Conservation (phyloP, 768 basidiomycete species). For the Rhizopogon salebrosus region DNA sequence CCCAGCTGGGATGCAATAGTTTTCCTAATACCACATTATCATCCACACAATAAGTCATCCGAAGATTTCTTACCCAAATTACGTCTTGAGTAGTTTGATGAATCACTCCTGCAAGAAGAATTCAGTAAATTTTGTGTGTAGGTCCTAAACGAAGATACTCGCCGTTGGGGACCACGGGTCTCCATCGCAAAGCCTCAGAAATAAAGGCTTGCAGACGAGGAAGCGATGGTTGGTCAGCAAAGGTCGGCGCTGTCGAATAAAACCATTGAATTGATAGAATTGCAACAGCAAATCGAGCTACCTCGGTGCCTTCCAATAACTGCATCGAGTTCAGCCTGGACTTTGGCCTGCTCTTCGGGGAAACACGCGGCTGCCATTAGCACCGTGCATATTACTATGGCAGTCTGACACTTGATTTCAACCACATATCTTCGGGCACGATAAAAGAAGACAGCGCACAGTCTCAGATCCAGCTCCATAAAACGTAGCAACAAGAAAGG, state of each 20-base stretch:
- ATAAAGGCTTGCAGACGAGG: no score
- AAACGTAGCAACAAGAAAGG: slow-evolving; percentile 52
- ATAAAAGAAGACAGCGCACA: slow-evolving; percentile 9
- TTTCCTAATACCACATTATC: neutral
- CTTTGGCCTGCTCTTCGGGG: slow-evolving; percentile 36
- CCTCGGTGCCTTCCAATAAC: slow-evolving; percentile 34
- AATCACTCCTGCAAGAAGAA: neutral
- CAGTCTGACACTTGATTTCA: slow-evolving; percentile 23
- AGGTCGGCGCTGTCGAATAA: slow-evolving; percentile 21
- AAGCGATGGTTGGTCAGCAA: slow-evolving; percentile 22
- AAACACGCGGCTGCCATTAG: no score
- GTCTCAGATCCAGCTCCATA: slow-evolving; percentile 57
- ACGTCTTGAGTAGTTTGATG: neutral
- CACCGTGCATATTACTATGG: slow-evolving; percentile 42
- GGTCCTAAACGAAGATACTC: neutral
- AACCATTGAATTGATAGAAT: neutral
- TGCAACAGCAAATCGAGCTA: neutral
- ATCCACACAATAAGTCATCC: neutral
- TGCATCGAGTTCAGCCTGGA: slow-evolving; percentile 44
- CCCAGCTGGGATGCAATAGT: neutral
- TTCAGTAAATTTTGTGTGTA: neutral
- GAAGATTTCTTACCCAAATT: neutral
- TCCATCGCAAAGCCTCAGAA: slow-evolving; percentile 28
- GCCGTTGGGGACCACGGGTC: slow-evolving; percentile 19
- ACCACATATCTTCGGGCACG: neutral